These are phyloP conservation scores for Colletotrichum siamense DNA, from an alignment of 2,329 filamentous ascomycete species.

Conservation along the genomic window DNA sequence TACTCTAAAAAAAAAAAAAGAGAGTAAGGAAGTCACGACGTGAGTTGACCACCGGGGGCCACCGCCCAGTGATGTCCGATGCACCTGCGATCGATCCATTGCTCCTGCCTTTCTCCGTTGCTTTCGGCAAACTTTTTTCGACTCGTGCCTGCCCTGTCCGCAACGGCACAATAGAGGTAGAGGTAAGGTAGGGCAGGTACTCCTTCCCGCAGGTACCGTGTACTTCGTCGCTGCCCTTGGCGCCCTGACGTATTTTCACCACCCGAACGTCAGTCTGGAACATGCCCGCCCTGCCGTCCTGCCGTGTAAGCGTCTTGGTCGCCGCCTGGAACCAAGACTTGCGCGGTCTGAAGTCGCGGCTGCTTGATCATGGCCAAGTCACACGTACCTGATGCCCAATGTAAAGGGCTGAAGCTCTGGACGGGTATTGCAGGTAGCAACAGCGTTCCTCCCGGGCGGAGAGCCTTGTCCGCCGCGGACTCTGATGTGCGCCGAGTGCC, in stretches of 20 bases:
- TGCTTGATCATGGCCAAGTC: not conserved
- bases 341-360: not conserved
- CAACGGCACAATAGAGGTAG: not conserved
- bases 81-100: conserved; percentile 2
- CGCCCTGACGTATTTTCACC: not conserved
- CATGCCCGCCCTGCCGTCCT: not conserved
- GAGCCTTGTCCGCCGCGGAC: not conserved
- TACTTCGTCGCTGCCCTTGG: not conserved
- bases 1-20: not conserved
- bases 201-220: not conserved
- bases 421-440: not conserved
- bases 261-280: not conserved
- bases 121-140: not conserved
- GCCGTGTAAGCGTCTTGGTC: conserved; percentile 7
- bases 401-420: not conserved
- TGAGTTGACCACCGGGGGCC: not conserved
- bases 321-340: not conserved
- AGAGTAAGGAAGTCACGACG: not conserved
- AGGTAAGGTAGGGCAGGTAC: not conserved
- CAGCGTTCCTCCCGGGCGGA: not conserved
- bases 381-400: not conserved
- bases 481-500: not conserved
- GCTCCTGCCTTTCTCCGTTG: not conserved
- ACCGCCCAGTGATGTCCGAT: not conserved
- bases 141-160: not conserved